Base-by-base conservation (phyloP, 108 stramenopile genomes). In the Discostella stelligeroides region DNA sequence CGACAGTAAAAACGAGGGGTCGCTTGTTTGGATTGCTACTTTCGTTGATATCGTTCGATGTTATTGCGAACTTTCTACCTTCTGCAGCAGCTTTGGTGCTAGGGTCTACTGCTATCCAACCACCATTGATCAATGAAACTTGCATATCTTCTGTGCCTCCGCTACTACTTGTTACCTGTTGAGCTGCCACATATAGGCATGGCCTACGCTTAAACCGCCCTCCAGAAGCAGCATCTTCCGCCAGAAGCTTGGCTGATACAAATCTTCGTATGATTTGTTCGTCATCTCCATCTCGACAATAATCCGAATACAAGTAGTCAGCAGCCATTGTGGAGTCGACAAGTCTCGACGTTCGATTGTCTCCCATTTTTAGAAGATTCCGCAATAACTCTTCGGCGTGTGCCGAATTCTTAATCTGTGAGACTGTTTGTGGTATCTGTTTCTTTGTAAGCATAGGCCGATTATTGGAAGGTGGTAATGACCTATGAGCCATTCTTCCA, bases 161-260 rank as follows among this genome's bases (percentile, higher is more conserved):
- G 29, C 54, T 12, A 40, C 54, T 12, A 25, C 55, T 23, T 18
- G 10, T 55, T 48, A 45, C 25, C 7, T 47, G 29, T 13, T 53
- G 23, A 28, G 55, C 45, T 25, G 62, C 59, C 10, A 89, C 72
- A 54, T 83, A 71, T 40, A 81, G 70, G 67, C 88, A 92, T 4
- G 88, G 67, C 64, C 72, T 72, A 4, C 95, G 85, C 62, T 90
- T 91, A 65, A 92, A 95, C 0, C 90, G 63, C 6, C 95, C 95
- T 14, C 89, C 88, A 0, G 72, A 53, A 24, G 42, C 55, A 5
- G 87, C 77, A 76, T 95, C 92, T 14, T 76, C 66, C 11, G 83
- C 57, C 29, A 92, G 45, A 0, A 78, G 70, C 13, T 37, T n/a
- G 4, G 86, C 86, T 14, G 81, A 77, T 20, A 86, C 66, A 13